A percentile compares a stretch with the other conserved stretches of the same genome.
These are phyloP conservation scores for Pisolithus tinctorius DNA, from an alignment of 768 basidiomycete species.

Conservation along the genomic window DNA sequence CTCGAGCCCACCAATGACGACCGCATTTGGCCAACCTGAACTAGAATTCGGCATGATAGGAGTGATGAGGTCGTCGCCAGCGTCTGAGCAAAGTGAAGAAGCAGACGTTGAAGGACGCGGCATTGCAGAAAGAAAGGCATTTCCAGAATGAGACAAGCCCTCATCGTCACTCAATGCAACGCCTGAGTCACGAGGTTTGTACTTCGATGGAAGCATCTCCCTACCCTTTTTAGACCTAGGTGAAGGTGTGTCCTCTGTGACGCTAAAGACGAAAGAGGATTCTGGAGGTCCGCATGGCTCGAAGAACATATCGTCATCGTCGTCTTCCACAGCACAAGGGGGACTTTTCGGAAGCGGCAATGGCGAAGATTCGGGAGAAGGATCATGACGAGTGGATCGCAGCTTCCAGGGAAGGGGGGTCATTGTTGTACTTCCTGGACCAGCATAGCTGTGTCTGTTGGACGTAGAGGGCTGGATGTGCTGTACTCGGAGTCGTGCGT, in stretches of 20 bases:
- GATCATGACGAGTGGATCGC: slow-evolving; percentile 31
- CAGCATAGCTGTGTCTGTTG: slow-evolving; percentile 65
- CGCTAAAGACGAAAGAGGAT: slow-evolving; percentile 50
- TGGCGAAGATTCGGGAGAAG: slow-evolving; percentile 50
- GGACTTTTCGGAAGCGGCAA: slow-evolving; percentile 23
- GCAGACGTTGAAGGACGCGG: slow-evolving; percentile 58
- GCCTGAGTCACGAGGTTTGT: slow-evolving; percentile 63
- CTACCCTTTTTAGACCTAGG: slow-evolving; percentile 35
- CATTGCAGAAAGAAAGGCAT: slow-evolving; percentile 30
- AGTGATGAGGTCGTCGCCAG: slow-evolving; percentile 63
- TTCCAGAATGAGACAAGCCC: slow-evolving; percentile 14
- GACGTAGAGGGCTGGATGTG: slow-evolving; percentile 24
- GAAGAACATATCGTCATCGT: slow-evolving; percentile 56
- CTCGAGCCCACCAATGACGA: slow-evolving; percentile 34
- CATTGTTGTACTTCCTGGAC: slow-evolving; percentile 32
- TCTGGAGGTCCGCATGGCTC: slow-evolving; percentile 36
- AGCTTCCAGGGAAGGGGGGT: slow-evolving; percentile 26
- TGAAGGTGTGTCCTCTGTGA: slow-evolving; percentile 53
- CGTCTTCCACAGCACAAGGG: slow-evolving; percentile 31
- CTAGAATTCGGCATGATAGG: slow-evolving; percentile 47
- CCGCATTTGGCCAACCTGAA: slow-evolving; percentile 59
- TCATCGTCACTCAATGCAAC: slow-evolving; percentile 60
- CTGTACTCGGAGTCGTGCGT: slow-evolving; percentile 2
- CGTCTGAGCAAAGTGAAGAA: slow-evolving; percentile 51
- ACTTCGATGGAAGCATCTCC: slow-evolving; percentile 54